Conservation (phyloP, 2,329 filamentous ascomycete genomes). For the Lecanoromycetidae sp. region DNA sequence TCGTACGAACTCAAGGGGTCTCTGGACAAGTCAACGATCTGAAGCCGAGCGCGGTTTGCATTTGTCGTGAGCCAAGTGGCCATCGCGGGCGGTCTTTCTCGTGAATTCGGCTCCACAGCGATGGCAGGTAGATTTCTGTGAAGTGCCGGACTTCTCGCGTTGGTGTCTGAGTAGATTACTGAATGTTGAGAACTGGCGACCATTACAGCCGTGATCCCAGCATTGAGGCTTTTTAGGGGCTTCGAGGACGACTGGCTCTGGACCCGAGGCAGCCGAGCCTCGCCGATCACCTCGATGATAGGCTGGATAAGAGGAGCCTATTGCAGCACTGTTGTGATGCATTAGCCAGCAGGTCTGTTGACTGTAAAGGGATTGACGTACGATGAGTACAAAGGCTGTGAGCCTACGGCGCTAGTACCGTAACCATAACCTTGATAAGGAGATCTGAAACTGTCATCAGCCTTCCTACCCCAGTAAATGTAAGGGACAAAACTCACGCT, state of each 20-base stretch:
- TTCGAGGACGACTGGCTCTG: slow-evolving; percentile 29
- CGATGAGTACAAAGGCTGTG: slow-evolving; percentile 3
- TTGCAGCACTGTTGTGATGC: not conserved
- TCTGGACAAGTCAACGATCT: not conserved
- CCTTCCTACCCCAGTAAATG: not conserved
- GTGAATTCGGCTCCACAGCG: slow-evolving; percentile 92
- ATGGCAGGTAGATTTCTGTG: slow-evolving; percentile 76
- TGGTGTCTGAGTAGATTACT: slow-evolving; percentile 89
- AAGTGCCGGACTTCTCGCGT: slow-evolving; percentile 84
- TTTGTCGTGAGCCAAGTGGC: slow-evolving; percentile 76
- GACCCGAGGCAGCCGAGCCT: slow-evolving; percentile 4
- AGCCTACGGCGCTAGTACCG: slow-evolving; percentile 2
- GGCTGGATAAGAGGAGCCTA: slow-evolving; percentile 2
- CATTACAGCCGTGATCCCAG: slow-evolving; percentile 95
- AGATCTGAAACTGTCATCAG: slow-evolving; percentile 1
- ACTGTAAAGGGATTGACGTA: not conserved
- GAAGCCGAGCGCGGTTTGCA: slow-evolving; percentile 48
- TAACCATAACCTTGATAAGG: slow-evolving; percentile 6
- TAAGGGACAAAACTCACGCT: not conserved
- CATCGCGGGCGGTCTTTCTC: slow-evolving; percentile 74
- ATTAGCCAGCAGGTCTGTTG: not conserved
- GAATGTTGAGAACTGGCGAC: slow-evolving; percentile 88
- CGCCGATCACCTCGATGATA: slow-evolving; percentile 5
- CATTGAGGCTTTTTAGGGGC: slow-evolving; percentile 86
- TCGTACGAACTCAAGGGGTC: too few species aligned